These are phyloP conservation scores for Septoria linicola DNA, from an alignment of 2,329 filamentous ascomycete species.

Conservation along the genomic window DNA sequence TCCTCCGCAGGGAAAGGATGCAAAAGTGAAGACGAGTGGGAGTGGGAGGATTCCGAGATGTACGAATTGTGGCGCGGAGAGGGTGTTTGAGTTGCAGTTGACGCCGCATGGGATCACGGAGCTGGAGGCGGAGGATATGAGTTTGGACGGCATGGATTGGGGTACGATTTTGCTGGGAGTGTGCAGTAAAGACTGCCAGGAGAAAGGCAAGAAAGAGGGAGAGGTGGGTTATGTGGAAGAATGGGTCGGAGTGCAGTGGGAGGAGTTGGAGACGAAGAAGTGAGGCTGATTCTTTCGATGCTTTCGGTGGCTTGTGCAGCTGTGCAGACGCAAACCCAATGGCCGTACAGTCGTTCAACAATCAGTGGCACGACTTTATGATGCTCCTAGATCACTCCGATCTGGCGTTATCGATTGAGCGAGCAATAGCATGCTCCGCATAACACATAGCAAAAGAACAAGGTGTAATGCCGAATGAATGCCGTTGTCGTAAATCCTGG, in stretches of 20 bases:
- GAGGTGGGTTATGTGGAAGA: slow-evolving; percentile 82
- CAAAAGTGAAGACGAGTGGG: slow-evolving; percentile 22
- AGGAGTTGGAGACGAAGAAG: slow-evolving; percentile 57
- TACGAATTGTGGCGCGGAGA: slow-evolving; percentile 67
- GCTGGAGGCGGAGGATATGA: slow-evolving; percentile 71
- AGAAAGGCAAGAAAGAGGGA: slow-evolving; percentile 56
- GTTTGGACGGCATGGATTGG: slow-evolving; percentile 90
- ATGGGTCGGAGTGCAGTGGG: slow-evolving; percentile 98
- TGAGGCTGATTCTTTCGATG: no score
- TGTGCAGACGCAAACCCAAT: no score
- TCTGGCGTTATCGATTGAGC: no score
- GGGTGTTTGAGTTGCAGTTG: slow-evolving; percentile 89
- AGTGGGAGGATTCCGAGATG: slow-evolving; percentile 67
- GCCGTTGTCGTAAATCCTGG: no score
- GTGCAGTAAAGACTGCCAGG: slow-evolving; percentile 75
- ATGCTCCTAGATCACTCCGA: no score
- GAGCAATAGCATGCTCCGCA: no score
- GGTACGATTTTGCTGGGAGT: slow-evolving; percentile 86
- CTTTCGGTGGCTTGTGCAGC: no score
- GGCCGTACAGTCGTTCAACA: no score
- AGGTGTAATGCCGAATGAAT: no score
- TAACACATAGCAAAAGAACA: no score
- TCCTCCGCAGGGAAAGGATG: slow-evolving; percentile 13
- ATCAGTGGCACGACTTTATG: no score
- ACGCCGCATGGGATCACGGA: slow-evolving; percentile 87